A percentile compares a stretch with the other conserved stretches of the same genome.
Evolutionary conservation across 2,329 filamentous ascomycete genomes (phyloP).

Genomic region (Didymella keratinophila): DNA sequence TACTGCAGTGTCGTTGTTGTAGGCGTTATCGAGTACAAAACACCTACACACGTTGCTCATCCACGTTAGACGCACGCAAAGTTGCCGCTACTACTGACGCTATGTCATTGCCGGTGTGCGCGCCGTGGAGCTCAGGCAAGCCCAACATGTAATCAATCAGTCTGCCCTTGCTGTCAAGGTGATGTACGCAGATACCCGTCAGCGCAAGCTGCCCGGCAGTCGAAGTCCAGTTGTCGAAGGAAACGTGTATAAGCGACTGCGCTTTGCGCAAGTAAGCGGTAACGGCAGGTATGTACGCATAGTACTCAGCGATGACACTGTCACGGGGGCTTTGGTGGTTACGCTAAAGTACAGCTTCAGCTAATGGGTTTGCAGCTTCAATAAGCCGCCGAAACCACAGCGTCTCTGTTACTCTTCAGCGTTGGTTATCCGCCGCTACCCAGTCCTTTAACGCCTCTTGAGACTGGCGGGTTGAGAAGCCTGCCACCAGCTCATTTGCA

Average conservation of each 20-base stretch:
- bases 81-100: slow-evolving; percentile 2
- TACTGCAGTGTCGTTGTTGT: not conserved
- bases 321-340: slow-evolving; percentile 26
- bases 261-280: slow-evolving; percentile 6
- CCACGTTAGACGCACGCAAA: not conserved
- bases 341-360: slow-evolving; percentile 9
- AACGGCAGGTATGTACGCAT: slow-evolving; percentile 10
- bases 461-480: slow-evolving; percentile 1
- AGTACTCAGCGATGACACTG: slow-evolving; percentile 20
- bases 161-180: slow-evolving; percentile 12
- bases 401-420: slow-evolving; percentile 11
- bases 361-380: slow-evolving; percentile 14
- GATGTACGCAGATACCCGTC: slow-evolving; percentile 13
- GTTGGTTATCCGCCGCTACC: slow-evolving; percentile 4
- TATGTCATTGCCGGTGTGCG: slow-evolving; percentile 13
- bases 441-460: slow-evolving; percentile 7
- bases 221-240: slow-evolving; percentile 20
- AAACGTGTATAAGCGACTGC: slow-evolving; percentile 17
- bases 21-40: slow-evolving; percentile 16
- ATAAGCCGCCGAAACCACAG: slow-evolving; percentile 4
- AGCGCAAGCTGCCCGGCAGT: slow-evolving; percentile 11
- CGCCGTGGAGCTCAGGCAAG: slow-evolving; percentile 12
- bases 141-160: slow-evolving; percentile 10
- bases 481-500: not conserved
- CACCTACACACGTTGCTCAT: slow-evolving; percentile 3